Evolutionary conservation across 176 grass and related monocot genomes (phyloP).

Genomic region (Olyra latifolia): DNA sequence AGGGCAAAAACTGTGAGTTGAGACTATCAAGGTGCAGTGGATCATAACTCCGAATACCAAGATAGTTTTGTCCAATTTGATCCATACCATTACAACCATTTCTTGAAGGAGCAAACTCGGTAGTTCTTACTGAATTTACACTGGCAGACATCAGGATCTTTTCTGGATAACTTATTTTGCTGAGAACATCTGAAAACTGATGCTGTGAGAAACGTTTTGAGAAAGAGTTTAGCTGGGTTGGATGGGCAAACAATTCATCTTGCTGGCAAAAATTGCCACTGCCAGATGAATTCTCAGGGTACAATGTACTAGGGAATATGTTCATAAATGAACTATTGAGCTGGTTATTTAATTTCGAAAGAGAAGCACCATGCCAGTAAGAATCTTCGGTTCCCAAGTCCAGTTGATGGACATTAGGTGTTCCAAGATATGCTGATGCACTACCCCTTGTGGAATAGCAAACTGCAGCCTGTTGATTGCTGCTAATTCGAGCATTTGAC

Average conservation of each 20-base stretch:
- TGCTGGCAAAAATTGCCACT: conserved; percentile 25
- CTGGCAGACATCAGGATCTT: conserved; percentile 30
- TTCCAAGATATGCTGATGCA: conserved; percentile 30
- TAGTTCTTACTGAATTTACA: conserved; percentile 27
- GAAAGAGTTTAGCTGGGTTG: conserved; percentile 6
- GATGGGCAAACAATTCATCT: conserved; percentile 27
- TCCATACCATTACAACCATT: conserved; percentile 33
- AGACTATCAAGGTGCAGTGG: not conserved
- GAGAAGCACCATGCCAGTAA: conserved; percentile 23
- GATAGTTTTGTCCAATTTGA: conserved; percentile 7
- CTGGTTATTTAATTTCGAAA: conserved; percentile 28
- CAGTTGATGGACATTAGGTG: conserved; percentile 17
- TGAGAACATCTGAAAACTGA: conserved; percentile 24
- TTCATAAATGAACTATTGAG: conserved; percentile 25
- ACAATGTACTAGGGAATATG: conserved; percentile 28
- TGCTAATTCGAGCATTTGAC: conserved; percentile 37
- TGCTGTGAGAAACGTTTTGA: conserved; percentile 12
- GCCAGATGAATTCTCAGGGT: conserved; percentile 38
- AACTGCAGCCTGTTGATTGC: conserved; percentile 25
- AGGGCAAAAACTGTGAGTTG: conserved; percentile 21
- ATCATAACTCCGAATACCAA: conserved; percentile 27
- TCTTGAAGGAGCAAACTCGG: conserved; percentile 24
- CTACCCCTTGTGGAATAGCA: not conserved
- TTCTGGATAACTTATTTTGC: conserved; percentile 23
- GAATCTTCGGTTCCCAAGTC: conserved; percentile 20